phyloP scores from a whole-genome alignment of 495 filamentous ascomycete species.

The Glutinoglossum americanum region DNA sequence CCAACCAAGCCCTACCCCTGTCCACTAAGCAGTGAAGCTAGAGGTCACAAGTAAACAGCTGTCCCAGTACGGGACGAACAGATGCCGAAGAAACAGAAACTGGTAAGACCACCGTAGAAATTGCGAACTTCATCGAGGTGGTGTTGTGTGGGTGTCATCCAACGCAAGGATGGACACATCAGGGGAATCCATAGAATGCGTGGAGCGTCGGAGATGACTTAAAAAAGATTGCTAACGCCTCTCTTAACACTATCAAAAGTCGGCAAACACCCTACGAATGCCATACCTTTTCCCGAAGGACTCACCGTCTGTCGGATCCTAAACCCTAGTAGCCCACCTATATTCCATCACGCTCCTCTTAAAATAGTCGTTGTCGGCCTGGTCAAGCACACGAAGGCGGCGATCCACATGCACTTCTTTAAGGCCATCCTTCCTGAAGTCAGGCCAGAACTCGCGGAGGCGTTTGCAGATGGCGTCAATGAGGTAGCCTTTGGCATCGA shows the following conservation, averaged over 20 bases:
- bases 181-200: too few species aligned
- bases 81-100: neutral
- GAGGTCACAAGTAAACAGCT: neutral
- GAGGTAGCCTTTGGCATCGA: slow-evolving; percentile 1
- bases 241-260: neutral
- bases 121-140: too few species aligned
- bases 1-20: neutral
- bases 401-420: neutral
- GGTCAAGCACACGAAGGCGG: neutral
- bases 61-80: neutral
- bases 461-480: neutral
- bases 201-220: too few species aligned
- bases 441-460: neutral
- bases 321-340: neutral
- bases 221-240: neutral
- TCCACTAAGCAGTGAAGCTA: neutral
- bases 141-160: too few species aligned
- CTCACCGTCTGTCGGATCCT: neutral
- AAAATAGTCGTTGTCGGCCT: neutral
- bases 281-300: neutral
- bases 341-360: neutral
- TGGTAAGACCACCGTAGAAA: neutral
- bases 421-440: neutral
- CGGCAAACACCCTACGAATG: neutral
- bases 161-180: too few species aligned